Evolutionary conservation across 805 yeast genomes (phyloP).

Genomic region (Metschnikowia dekortorum): DNA sequence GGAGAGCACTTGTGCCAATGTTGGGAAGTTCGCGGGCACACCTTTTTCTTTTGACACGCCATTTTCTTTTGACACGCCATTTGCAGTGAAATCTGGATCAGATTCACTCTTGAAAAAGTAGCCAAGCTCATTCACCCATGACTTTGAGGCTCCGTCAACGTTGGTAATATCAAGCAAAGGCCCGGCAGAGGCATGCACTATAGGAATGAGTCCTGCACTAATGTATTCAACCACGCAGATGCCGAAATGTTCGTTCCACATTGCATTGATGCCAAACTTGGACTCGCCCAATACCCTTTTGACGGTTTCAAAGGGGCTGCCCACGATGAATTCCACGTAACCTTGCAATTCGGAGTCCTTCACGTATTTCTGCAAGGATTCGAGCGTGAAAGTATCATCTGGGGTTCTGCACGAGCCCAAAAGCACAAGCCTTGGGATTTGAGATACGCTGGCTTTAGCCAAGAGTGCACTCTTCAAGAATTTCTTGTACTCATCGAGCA

Average conservation of each 20-base stretch:
- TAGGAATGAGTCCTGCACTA: constrained; percentile 80
- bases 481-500: constrained; percentile 58
- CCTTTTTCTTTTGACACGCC: constrained; percentile 8
- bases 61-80: constrained; percentile 8
- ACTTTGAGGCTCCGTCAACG: constrained; percentile 8
- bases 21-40: constrained; percentile 29
- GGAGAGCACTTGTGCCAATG: constrained; percentile 47
- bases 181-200: constrained; percentile 94
- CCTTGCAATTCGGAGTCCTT: constrained; percentile 25
- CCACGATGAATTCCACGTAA: constrained; percentile 56
- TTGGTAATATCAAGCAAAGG: constrained; percentile 84
- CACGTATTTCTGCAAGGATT: constrained; percentile 39
- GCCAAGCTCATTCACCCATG: constrained; percentile 55
- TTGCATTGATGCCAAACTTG: constrained; percentile 81
- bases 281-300: constrained; percentile 49
- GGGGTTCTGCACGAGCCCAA: constrained; percentile 80
- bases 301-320: constrained; percentile 68
- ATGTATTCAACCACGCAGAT: constrained; percentile 93
- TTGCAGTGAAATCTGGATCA: constrained; percentile 63
- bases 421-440: constrained; percentile 57
- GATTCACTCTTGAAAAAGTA: constrained; percentile 66
- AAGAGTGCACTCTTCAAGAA: constrained; percentile 36
- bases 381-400: constrained; percentile 59
- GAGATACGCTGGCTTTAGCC: constrained; percentile 15
- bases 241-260: constrained; percentile 99